Base-by-base conservation (phyloP, 2,329 filamentous ascomycete species). In the Neopestalotiopsis clavispora region DNA sequence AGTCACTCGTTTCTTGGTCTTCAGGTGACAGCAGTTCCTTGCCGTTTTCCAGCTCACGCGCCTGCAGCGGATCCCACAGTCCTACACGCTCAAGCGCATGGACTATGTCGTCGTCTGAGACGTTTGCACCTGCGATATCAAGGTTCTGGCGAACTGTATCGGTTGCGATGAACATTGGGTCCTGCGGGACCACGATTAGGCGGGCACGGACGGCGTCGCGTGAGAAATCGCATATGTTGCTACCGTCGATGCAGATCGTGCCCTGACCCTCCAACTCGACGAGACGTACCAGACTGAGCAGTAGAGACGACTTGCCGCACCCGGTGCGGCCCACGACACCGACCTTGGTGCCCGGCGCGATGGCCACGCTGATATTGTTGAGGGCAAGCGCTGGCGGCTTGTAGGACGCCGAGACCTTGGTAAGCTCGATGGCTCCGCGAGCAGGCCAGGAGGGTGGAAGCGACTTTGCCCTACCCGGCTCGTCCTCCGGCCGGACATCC, bases 291-390 rank as follows among this genome's bases (percentile, higher is more conserved):
- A 86, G 73, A 4, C 80, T 78, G 30, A 81, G 75, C 1, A 84
- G 74, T 6, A 86, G 77, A 1, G 82, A 83, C 13, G 82, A 84
- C 73, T 87, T 87, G n/a, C 85, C 85, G 0, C 84, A 84, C 2
- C 71, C 72, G 3, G 85, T 87, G 28, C 86, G 79, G 6, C 86
- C 86, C n/a, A 86, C 84, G 14, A 86, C 79, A 13, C 83, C 84
- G 49, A 87, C 78, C 20, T 84, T 79, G 69, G 85, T 79, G 65
- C 83, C 82, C 13, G 78, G 77, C 28, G 80, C 75, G 14, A 86
- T 80, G 10, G 74, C 75, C 73, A 87, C 84, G 3, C 76, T 82
- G 6, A 87, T 72, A 4, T 80, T 80, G 67, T 81, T 82, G 4
- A 87, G 75, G 1, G 85, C 84, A 28, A 57, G 65, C 23, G 9